Evolutionary conservation across 176 grass and related monocot genomes (phyloP), one percentile per base, ranked within the genome.

Genomic region (Musa troglodytarum): DNA sequence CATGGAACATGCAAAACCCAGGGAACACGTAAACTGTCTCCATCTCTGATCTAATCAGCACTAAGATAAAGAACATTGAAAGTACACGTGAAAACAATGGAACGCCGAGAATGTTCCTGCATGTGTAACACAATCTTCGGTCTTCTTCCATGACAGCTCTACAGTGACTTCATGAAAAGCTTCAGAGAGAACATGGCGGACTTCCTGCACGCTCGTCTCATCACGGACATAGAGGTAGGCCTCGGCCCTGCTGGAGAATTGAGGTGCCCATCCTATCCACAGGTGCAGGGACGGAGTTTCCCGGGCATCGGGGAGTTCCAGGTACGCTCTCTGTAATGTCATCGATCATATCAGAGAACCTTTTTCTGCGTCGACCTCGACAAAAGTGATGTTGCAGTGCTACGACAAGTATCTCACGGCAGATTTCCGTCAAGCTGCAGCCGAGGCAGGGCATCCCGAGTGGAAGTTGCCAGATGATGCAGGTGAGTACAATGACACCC

Each of bases 271-370:
- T 98, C 90, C 0, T 98, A 93, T 77, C 86, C 90, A 58, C 74
- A 87, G 77, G 80, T 63, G 52, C 90, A 98, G 29, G 94, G 90
- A 63, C 93, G 94, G 90, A 64, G 7, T 16, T 98, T 58, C 85
- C 94, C 94, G 68, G 94, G 94, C 66, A 73, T 98, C 76, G 94
- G 94, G 72, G 94, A 89, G 79, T 98, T 93, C 77, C 87, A 91
- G 65, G 92, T 88, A 68, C 9, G 11, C 53, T 50, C 10, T 50
- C 12, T 10, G 15, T 69, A 12, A 49, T 19, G 29, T 5, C 29
- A 5, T 34, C 29, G 5, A 34, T 34, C 29, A 5, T 50, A 8
- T 43, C 43, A 13, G n/a, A n/a, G 17, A 74, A 23, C 16, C 11
- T 50, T 34, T 34, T 34, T 34, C 29, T 34, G 29, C 3, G 5